These are phyloP conservation scores for Blastobotrys buckinghamii DNA, from an alignment of 1,139 yeast species.

Conservation along the genomic window DNA sequence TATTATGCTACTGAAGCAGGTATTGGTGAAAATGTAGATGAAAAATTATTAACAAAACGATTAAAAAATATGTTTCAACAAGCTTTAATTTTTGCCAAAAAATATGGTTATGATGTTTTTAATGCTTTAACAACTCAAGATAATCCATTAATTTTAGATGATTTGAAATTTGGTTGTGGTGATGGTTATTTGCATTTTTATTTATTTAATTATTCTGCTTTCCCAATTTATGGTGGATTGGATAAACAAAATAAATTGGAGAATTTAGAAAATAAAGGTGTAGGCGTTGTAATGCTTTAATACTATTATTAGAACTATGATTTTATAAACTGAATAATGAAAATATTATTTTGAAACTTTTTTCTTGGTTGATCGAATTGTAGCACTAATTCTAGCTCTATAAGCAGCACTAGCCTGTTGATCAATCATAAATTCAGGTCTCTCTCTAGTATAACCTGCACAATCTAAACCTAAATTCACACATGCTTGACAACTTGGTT, in stretches of 20 bases:
- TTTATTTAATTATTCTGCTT: conserved; percentile 81
- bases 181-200: conserved; percentile 91
- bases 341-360: background rate
- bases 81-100: conserved; percentile 70
- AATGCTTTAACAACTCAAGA: conserved; percentile 91
- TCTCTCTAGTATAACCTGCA: conserved; percentile 31
- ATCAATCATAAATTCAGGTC: conserved; percentile 51
- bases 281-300: conserved; percentile 76
- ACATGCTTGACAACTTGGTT: conserved; percentile 40
- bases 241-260: conserved; percentile 48
- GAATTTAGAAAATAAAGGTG: conserved; percentile 55
- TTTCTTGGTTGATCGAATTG: conserved; percentile 6
- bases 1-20: conserved; percentile 66
- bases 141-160: conserved; percentile 72
- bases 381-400: conserved; percentile 11
- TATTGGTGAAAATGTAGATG: conserved; percentile 14
- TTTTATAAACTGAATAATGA: background rate
- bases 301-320: background rate
- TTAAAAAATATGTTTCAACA: conserved; percentile 60
- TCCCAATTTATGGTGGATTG: conserved; percentile 77
- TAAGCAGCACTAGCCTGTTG: conserved; percentile 11
- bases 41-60: conserved; percentile 46
- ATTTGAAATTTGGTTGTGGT: conserved; percentile 86
- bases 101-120: conserved; percentile 73
- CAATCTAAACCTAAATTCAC: conserved; percentile 35